A percentile compares a stretch with the other conserved stretches of the same genome.
These are phyloP conservation scores for Tremella mesenterica DNA, from an alignment of 768 basidiomycete species.

Conservation along the genomic window DNA sequence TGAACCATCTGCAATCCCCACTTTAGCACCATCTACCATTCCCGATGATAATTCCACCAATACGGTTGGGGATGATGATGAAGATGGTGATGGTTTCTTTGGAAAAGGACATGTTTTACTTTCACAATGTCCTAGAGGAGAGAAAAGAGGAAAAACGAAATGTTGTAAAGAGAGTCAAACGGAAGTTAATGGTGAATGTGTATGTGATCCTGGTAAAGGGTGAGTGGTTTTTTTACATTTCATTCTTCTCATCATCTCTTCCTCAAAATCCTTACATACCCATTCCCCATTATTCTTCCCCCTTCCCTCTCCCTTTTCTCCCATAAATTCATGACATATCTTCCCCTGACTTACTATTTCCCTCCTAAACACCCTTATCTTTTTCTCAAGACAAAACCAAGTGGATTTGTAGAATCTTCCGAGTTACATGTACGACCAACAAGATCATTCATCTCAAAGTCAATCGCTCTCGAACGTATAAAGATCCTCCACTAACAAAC, in stretches of 20 bases:
- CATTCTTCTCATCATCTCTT: too few relatives aligned
- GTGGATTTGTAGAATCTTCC: not conserved
- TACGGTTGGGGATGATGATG: not conserved
- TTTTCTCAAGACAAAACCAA: too few relatives aligned
- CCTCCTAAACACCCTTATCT: too few relatives aligned
- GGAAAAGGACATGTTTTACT: not conserved
- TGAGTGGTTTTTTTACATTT: too few relatives aligned
- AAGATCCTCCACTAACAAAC: too few relatives aligned
- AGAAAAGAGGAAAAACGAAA: conserved; percentile 4
- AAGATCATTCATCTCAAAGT: too few relatives aligned
- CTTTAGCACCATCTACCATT: not conserved
- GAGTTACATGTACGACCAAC: not conserved
- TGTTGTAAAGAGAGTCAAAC: conserved; percentile 8
- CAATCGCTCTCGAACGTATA: too few relatives aligned
- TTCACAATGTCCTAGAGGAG: conserved; percentile 2
- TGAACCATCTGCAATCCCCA: not conserved
- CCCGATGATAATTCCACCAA: not conserved
- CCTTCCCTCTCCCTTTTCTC: too few relatives aligned
- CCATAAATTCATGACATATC: too few relatives aligned
- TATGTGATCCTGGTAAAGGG: conserved; percentile 6
- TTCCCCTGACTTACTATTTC: too few relatives aligned
- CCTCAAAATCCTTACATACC: too few relatives aligned
- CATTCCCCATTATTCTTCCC: too few relatives aligned
- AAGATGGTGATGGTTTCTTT: not conserved
- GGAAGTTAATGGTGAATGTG: conserved; percentile 11